Evolutionary conservation across 2,329 filamentous ascomycete genomes (phyloP).

Genomic region (Pseudogymnoascus pannorum): DNA sequence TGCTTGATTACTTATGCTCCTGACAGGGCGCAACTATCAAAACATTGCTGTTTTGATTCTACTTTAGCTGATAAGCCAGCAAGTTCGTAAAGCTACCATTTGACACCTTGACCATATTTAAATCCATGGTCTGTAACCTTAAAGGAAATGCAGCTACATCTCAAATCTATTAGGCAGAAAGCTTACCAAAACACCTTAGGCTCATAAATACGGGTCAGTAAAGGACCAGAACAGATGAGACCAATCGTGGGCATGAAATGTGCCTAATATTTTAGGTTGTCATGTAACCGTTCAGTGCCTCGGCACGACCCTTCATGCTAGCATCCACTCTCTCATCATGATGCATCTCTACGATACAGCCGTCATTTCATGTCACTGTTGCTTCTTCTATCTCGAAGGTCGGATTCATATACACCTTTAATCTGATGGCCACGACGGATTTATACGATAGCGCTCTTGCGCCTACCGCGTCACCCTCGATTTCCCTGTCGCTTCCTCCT

Average conservation of each 20-base stretch:
- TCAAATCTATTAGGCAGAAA: neutral
- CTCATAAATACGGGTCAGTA: too few species aligned
- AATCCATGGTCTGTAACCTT: neutral
- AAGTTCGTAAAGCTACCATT: neutral
- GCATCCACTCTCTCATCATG: neutral
- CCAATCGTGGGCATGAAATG: neutral
- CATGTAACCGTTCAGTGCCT: neutral
- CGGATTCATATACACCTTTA: neutral
- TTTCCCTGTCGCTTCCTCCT: slow-evolving; percentile 3
- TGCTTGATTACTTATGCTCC: neutral
- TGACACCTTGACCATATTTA: neutral
- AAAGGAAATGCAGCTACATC: neutral
- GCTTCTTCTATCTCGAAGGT: neutral
- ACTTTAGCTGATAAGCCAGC: neutral
- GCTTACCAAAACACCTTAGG: neutral
- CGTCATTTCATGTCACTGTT: neutral
- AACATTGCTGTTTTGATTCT: neutral
- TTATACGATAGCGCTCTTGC: slow-evolving; percentile 9
- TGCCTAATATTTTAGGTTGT: neutral
- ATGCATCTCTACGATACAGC: neutral
- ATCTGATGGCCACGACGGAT: slow-evolving; percentile 3
- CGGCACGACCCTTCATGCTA: neutral
- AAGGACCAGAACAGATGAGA: neutral
- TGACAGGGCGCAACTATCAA: neutral
- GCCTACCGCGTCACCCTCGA: neutral